Evolutionary conservation across 345 rosid genomes (phyloP).

Genomic region (Euphorbia tirucalli): DNA sequence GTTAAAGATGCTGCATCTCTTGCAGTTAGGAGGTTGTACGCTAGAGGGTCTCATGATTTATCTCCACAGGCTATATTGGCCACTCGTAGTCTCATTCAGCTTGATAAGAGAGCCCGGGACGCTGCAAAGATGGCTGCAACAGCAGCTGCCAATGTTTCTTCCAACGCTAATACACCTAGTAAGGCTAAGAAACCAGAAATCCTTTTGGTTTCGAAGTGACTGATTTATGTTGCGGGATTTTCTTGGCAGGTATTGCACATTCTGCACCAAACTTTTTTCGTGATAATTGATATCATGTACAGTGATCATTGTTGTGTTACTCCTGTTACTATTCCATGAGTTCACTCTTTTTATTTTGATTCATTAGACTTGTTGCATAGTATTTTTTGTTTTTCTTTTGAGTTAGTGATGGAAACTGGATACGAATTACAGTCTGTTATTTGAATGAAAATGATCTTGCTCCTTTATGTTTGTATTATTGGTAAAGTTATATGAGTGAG

Average conservation of each 20-base stretch:
- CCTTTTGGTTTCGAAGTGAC: conserved; percentile 79
- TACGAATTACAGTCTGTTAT: background rate
- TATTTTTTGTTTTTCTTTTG: background rate
- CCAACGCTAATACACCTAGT: conserved; percentile 77
- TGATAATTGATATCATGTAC: background rate
- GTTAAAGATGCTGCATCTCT: conserved; percentile 74
- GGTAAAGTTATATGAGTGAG: background rate
- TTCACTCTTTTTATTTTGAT: background rate
- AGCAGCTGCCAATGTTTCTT: conserved; percentile 33
- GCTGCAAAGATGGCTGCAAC: conserved; percentile 44
- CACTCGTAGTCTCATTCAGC: conserved; percentile 75
- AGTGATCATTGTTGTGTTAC: background rate
- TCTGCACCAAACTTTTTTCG: conserved; percentile 17
- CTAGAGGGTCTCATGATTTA: conserved; percentile 93
- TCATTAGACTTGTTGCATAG: background rate
- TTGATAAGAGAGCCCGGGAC: conserved; percentile 63
- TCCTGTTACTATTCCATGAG: background rate
- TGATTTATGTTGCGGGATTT: conserved; percentile 17
- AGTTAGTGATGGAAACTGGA: background rate
- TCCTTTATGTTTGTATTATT: background rate
- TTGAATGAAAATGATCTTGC: background rate
- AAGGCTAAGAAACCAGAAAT: conserved; percentile 85
- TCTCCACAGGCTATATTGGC: conserved; percentile 86
- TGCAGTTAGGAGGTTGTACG: conserved; percentile 74
- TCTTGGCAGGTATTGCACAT: conserved; percentile 32